A percentile compares a stretch with the other conserved stretches of the same genome.
These are phyloP conservation scores for Metschnikowia hibisci DNA, from an alignment of 805 yeast species.

Conservation along the genomic window DNA sequence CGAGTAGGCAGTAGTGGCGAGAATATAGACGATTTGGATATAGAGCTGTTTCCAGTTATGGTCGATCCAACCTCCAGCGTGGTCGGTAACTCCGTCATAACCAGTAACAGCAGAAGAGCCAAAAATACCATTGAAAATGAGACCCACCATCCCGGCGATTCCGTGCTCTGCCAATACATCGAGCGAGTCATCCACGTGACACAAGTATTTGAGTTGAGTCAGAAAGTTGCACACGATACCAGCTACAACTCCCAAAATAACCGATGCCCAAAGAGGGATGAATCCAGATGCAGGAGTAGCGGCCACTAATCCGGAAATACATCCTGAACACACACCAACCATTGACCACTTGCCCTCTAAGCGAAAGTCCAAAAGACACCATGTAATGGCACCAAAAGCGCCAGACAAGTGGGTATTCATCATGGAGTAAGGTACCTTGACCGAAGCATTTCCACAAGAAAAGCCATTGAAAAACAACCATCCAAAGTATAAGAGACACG, in stretches of 20 bases:
- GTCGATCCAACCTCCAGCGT: constrained; percentile 87
- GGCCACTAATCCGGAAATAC: constrained; percentile 92
- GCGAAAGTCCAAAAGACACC: constrained; percentile 88
- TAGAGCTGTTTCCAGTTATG: constrained; percentile 90
- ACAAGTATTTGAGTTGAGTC: constrained; percentile 78
- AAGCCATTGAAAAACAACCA: constrained; percentile 97
- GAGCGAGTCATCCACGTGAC: constrained; percentile 84
- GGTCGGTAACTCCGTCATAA: constrained; percentile 80
- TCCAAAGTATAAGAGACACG: constrained; percentile 84
- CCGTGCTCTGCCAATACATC: constrained; percentile 99
- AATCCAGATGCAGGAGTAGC: constrained; percentile 94
- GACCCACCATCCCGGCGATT: constrained; percentile 87
- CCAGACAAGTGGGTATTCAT: constrained; percentile 91
- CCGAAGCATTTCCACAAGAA: constrained; percentile 74
- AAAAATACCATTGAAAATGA: constrained; percentile 83
- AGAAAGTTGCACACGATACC: constrained; percentile 86
- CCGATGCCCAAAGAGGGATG: constrained; percentile 89
- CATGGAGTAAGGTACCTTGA: constrained; percentile 83
- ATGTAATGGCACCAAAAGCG: constrained; percentile 83
- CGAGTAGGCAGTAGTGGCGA: constrained; percentile 71
- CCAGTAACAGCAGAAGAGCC: constrained; percentile 88
- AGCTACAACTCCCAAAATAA: constrained; percentile 74
- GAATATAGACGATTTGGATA: constrained; percentile 79
- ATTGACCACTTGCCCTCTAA: constrained; percentile 89
- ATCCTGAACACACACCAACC: constrained; percentile 93